Evolutionary conservation across 2,329 filamentous ascomycete species (phyloP), one percentile per base, ranked within the genome.

Genomic region (Thielaviopsis populi): DNA sequence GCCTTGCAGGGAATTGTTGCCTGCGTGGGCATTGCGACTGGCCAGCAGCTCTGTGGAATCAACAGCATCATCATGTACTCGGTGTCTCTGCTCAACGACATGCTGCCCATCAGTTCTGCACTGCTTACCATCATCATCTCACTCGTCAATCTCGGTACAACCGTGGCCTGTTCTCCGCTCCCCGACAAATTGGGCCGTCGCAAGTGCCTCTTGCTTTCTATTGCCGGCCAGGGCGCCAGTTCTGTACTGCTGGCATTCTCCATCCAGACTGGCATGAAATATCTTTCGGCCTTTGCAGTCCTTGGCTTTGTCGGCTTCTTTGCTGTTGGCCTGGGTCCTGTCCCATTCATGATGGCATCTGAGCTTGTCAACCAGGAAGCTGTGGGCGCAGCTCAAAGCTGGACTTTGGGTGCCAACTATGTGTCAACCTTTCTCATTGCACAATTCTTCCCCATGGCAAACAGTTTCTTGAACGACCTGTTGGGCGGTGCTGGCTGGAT

Each of bases 31-130:
- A 86, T 95, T 69, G 96, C 97, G 91, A 80, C 91, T 65, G 87
- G 89, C 0, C 94, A 97, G 73, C 94, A 99, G 73, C 79, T 96
- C 43, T 92, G 88, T 65, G 92, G 90, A 58, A 92, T 97, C 76
- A 97, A 99, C 80, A 92, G 88, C 65, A 92, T 97, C 71, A 88
- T 97, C 75, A 96, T 99, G 91, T 99, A 99, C 74, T 95, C 91
- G 1, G 94, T 97, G 5, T 91, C 89, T 0, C 83, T 99, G 0
- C 81, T 99, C 15, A 84, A 87, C 40, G 84, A 85, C 67, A 81
- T 97, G 1, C 81, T 99, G 0, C 87, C 89, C 2, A 83, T 90
- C 58, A 90, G 85, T 67, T 92, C 91, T 0, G 87, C 87, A 0
- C 76, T 95, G 0, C 80, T 99, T 62, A 95, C 92, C 63, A 92